Conservation (phyloP, 257 asterid genomes). For the Solanum sparsipilum region DNA sequence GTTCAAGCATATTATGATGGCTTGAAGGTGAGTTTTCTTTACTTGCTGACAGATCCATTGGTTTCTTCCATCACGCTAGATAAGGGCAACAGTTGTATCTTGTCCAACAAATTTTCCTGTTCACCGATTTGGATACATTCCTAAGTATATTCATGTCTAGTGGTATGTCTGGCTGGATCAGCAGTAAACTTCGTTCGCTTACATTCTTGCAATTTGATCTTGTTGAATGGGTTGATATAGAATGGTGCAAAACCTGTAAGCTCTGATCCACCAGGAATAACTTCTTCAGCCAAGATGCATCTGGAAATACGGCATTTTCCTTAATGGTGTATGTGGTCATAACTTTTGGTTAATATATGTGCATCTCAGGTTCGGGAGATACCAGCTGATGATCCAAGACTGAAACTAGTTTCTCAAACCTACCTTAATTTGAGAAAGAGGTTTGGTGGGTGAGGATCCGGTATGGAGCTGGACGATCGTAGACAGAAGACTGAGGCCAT, state of each 20-base stretch:
- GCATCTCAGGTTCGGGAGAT: slow-evolving; percentile 63
- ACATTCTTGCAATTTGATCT: neutral
- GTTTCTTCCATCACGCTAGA: neutral
- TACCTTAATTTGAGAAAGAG: slow-evolving; percentile 26
- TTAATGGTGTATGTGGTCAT: neutral
- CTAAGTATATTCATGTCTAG: neutral
- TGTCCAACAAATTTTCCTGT: neutral
- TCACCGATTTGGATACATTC: neutral
- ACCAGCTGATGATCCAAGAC: slow-evolving; percentile 83
- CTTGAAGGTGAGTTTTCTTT: slow-evolving; percentile 49
- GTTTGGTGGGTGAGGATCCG: slow-evolving; percentile 1
- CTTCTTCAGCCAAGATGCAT: neutral
- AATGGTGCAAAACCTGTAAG: neutral
- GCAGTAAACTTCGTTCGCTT: neutral
- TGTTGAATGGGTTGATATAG: neutral
- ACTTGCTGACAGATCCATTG: neutral
- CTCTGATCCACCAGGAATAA: neutral
- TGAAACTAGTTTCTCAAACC: slow-evolving; percentile 35
- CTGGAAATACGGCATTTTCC: neutral
- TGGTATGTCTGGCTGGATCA: neutral
- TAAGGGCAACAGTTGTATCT: neutral
- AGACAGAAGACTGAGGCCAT: neutral
- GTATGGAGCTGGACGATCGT: slow-evolving; percentile 30
- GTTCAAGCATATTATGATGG: slow-evolving; percentile 71
- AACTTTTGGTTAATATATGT: neutral